Evolutionary conservation across 108 stramenopile genomes (phyloP).

Genomic region (Conticribra guillardii): DNA sequence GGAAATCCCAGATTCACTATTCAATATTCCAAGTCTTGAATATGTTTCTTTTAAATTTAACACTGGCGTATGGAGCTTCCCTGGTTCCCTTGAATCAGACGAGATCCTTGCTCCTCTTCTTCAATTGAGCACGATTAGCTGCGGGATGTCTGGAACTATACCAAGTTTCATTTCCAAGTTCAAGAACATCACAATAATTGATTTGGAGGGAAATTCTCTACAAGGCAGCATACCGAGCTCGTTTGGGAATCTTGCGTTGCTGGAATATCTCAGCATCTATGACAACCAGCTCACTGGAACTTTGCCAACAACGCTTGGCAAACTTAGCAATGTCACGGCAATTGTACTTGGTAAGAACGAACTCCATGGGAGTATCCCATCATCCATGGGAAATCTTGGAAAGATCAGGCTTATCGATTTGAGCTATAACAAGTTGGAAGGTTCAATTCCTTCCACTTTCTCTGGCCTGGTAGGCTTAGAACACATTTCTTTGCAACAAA

Average conservation of each 20-base stretch:
- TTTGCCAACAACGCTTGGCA: conserved; percentile 14
- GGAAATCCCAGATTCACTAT: too few relatives aligned
- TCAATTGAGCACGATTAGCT: neutral
- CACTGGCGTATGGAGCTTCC: neutral
- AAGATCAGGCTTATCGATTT: conserved; percentile 4
- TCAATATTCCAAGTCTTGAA: too few relatives aligned
- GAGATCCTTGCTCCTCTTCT: neutral
- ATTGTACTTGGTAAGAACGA: conserved; percentile 6
- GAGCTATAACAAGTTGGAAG: conserved; percentile 10
- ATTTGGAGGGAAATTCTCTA: neutral
- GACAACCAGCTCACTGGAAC: conserved; percentile 3
- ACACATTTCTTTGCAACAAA: neutral
- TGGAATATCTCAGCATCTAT: conserved; percentile 14
- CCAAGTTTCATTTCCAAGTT: neutral
- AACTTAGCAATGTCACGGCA: neutral
- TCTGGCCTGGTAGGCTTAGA: conserved; percentile 3
- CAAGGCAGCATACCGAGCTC: neutral
- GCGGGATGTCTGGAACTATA: neutral
- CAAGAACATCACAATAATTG: neutral
- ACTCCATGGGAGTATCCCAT: conserved; percentile 3
- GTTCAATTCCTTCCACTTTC: conserved; percentile 7
- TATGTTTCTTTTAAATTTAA: neutral
- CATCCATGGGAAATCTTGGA: conserved; percentile 6
- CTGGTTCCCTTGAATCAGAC: neutral
- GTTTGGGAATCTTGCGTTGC: neutral